Evolutionary conservation across 202 grass and related monocot species (phyloP).

Genomic region (Carex sylvatica): DNA sequence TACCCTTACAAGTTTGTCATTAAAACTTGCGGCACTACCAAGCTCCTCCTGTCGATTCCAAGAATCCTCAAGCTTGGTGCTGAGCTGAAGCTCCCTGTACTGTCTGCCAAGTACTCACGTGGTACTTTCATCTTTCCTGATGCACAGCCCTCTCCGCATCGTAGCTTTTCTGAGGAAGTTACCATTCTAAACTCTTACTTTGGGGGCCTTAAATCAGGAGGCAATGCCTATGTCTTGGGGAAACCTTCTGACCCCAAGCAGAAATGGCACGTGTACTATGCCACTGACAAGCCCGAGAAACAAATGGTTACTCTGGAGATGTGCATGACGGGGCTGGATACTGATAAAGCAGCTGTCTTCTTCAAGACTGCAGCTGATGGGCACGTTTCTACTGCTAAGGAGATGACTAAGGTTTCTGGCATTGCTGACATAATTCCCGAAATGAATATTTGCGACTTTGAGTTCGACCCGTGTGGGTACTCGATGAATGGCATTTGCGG

Average conservation of each 20-base stretch:
- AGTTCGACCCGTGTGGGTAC: constrained; percentile 88
- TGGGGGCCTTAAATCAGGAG: constrained; percentile 60
- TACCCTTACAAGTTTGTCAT: constrained; percentile 78
- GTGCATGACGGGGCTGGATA: constrained; percentile 93
- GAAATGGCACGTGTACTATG: constrained; percentile 92
- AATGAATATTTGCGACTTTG: constrained; percentile 90
- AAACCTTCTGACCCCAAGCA: constrained; percentile 52
- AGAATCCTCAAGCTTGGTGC: constrained; percentile 75
- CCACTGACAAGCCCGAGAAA: constrained; percentile 58
- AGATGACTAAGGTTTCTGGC: constrained; percentile 86
- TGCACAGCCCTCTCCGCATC: constrained; percentile 81
- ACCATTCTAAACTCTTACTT: constrained; percentile 64
- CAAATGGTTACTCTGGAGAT: constrained; percentile 79
- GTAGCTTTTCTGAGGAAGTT: constrained; percentile 80
- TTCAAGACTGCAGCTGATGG: constrained; percentile 70
- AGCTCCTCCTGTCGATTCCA: constrained; percentile 74
- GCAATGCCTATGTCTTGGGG: constrained; percentile 78
- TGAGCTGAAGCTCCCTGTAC: constrained; percentile 52
- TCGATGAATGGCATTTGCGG: constrained; percentile 90
- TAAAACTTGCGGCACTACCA: constrained; percentile 94
- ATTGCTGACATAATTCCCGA: constrained; percentile 79
- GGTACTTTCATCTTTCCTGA: constrained; percentile 88
- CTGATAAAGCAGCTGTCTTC: constrained; percentile 62
- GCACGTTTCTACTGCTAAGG: constrained; percentile 45
- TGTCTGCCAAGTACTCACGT: constrained; percentile 79